Evolutionary conservation across 192 early-diverging fungal genomes (phyloP), one percentile per base, ranked within the genome.

Genomic region (Linnemannia schmuckeri): DNA sequence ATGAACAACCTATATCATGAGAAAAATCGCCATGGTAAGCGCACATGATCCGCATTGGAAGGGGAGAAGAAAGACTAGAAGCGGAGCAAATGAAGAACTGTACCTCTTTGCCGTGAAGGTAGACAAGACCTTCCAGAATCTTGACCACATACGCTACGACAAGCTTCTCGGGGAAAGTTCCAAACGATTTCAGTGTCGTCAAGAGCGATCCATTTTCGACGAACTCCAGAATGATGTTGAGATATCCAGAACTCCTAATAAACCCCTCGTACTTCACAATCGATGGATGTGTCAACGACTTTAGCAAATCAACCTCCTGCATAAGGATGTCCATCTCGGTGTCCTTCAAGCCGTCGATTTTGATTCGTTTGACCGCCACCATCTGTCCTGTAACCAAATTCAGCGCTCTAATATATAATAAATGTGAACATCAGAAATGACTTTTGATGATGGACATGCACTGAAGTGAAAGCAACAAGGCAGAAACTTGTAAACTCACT

Each of bases 131-230:
- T 70, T 95, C 94, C 13, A 98, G 90, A 44, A 99, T 97, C 86
- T 98, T 97, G 47, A 95, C 93, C 37, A 94, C 93, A 88, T 98
- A 99, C 0, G 95, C 92, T 18, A 96, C 91, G 1, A 98, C 95
- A 13, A 99, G 90, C 78, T 93, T 96, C 85, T 99, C 98, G 0
- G 97, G 96, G 77, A 99, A 97, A 33, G 91, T 89, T 7, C 97
- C 97, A 92, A 99, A 99, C 18, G 95, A 94, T 83, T 96, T 95
- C 22, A 96, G 88, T 10, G 97, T 97, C 30, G 93, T 94, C 74
- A 94, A 85, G 52, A 99, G 93, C 20, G 97, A 99, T 24, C 98
- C 98, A 80, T 98, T 97, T 88, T 99, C 98, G 12, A 95, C 95
- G 89, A 91, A 96, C 86, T 98, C 97, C 75, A 97, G 92, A 61